Percentiles rank a stretch among this genome's conserved stretches.
phyloP scores from a whole-genome alignment of 768 basidiomycete species.

The Russula earlei region DNA sequence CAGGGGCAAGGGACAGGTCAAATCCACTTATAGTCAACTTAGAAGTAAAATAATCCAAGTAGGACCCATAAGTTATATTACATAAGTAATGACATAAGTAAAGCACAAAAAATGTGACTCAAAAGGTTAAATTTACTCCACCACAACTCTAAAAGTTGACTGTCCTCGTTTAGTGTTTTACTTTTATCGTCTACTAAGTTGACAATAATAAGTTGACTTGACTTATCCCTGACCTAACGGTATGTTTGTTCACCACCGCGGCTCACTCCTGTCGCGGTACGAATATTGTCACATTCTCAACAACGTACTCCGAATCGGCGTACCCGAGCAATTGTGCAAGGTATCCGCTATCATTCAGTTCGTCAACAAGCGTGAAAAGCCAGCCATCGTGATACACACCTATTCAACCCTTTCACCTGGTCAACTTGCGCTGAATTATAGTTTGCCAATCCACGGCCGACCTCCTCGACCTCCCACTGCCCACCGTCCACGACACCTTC shows the following conservation, averaged over 20 bases:
- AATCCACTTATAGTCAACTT: too few relatives aligned
- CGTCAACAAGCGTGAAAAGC: constrained; percentile 10
- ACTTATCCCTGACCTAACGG: too few relatives aligned
- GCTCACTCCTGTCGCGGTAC: constrained; percentile 32
- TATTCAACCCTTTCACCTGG: constrained; percentile 82
- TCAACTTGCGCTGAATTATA: constrained; percentile 92
- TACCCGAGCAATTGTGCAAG: constrained; percentile 80
- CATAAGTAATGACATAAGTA: too few relatives aligned
- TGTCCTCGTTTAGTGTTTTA: too few relatives aligned
- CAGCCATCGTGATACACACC: constrained; percentile 38
- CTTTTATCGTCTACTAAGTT: too few relatives aligned
- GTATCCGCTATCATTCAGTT: constrained; percentile 47
- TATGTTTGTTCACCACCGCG: constrained; percentile 15
- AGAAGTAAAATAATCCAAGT: too few relatives aligned
- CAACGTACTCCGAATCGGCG: constrained; percentile 94
- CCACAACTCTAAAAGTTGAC: too few relatives aligned
- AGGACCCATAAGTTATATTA: too few relatives aligned
- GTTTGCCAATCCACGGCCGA: constrained; percentile 90
- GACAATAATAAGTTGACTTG: too few relatives aligned
- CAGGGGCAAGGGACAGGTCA: too few relatives aligned
- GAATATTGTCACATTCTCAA: constrained; percentile 86
- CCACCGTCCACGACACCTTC: constrained; percentile 31
- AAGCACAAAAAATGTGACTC: too few relatives aligned
- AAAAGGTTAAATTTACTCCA: too few relatives aligned
- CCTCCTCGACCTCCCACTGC: constrained; percentile 71